phyloP scores from a whole-genome alignment of 768 basidiomycete genomes.

The Zangia roseola region DNA sequence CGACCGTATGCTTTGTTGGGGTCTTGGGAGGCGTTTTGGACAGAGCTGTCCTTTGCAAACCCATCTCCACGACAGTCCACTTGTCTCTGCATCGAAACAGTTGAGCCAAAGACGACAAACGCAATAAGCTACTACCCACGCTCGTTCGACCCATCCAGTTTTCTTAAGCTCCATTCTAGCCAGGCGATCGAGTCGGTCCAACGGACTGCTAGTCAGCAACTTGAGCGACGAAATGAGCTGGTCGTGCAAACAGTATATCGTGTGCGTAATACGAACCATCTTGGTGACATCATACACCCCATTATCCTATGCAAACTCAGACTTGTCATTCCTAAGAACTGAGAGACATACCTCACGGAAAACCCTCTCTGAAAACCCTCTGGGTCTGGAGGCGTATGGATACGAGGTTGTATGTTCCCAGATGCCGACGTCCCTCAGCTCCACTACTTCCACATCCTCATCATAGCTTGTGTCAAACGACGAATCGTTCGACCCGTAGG shows the following conservation, averaged over 20 bases:
- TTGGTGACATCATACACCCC: constrained; percentile 20
- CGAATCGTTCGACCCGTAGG: constrained; percentile 5
- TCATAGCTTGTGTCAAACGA: constrained; percentile 17
- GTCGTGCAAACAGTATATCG: not conserved
- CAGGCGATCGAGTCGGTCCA: constrained; percentile 29
- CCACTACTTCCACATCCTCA: constrained; percentile 17
- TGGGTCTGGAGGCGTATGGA: constrained; percentile 8
- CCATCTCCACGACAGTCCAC: constrained; percentile 27
- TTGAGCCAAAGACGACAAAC: not conserved
- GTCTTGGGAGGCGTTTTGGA: constrained; percentile 12
- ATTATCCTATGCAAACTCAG: constrained; percentile 14
- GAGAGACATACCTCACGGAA: constrained; percentile 15
- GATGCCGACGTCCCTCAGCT: constrained; percentile 7
- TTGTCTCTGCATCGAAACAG: constrained; percentile 22
- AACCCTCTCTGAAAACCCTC: constrained; percentile 1
- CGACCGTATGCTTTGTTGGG: not conserved
- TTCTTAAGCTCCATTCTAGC: constrained; percentile 30
- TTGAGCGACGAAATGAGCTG: constrained; percentile 11
- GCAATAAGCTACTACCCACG: constrained; percentile 3
- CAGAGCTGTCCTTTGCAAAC: constrained; percentile 10
- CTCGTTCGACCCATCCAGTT: constrained; percentile 31
- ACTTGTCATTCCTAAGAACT: not conserved
- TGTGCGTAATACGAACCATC: constrained; percentile 23
- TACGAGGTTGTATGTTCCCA: constrained; percentile 19
- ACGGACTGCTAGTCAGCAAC: constrained; percentile 24